Conservation (phyloP, 177 flowering plant genomes). For the Vitis hybrid region DNA sequence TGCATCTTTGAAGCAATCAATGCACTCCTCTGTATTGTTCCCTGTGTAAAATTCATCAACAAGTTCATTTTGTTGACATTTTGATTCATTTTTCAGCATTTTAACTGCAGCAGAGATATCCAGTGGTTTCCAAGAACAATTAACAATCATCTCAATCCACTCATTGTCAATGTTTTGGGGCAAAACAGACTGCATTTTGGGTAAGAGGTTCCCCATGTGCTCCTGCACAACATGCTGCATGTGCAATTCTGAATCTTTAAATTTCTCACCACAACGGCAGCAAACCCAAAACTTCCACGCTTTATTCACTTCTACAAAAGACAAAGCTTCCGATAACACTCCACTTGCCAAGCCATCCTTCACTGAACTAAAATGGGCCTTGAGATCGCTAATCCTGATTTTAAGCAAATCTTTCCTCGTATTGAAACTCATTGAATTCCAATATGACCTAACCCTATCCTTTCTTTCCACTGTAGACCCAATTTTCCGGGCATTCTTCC, state of each 20-base stretch:
- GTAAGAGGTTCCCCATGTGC: conserved; percentile 71
- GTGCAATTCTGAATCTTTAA: conserved; percentile 56
- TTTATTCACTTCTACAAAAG: conserved; percentile 51
- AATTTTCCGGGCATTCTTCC: conserved; percentile 51
- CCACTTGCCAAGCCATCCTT: conserved; percentile 64
- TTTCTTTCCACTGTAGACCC: conserved; percentile 60
- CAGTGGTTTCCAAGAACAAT: conserved; percentile 81
- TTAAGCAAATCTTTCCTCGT: conserved; percentile 60
- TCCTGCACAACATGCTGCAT: conserved; percentile 79
- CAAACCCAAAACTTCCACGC: conserved; percentile 88
- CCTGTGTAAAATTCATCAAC: conserved; percentile 29
- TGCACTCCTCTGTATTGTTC: conserved; percentile 29
- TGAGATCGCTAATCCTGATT: conserved; percentile 53
- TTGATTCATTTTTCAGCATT: conserved; percentile 50
- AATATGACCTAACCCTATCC: conserved; percentile 65
- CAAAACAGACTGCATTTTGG: conserved; percentile 62
- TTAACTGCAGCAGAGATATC: conserved; percentile 64
- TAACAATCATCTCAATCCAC: conserved; percentile 82
- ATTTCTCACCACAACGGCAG: conserved; percentile 73
- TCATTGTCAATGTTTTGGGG: conserved; percentile 69
- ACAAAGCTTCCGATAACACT: conserved; percentile 64
- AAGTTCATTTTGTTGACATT: conserved; percentile 29
- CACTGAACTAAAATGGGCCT: conserved; percentile 47
- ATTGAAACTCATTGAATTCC: conserved; percentile 69
- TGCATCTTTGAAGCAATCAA: conserved; percentile 49